Evolutionary conservation across 1,139 yeast species (phyloP).

Genomic region (Petasospora fabianii): DNA sequence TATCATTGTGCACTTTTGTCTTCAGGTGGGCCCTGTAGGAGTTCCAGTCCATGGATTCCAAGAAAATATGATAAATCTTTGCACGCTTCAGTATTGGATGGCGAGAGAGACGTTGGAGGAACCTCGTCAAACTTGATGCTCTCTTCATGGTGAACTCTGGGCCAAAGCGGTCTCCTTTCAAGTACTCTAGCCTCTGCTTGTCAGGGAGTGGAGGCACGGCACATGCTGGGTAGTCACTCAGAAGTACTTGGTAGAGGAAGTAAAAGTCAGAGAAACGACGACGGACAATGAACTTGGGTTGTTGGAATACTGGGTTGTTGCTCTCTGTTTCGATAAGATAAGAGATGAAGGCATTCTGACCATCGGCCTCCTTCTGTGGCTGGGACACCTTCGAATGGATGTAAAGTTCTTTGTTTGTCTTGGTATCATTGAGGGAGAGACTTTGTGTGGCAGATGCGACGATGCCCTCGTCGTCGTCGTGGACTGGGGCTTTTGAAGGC

Average conservation of each 20-base stretch:
- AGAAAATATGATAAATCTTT: conserved; percentile 67
- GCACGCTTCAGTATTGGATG: conserved; percentile 74
- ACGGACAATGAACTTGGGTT: conserved; percentile 51
- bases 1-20: conserved; percentile 29
- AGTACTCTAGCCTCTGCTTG: conserved; percentile 83
- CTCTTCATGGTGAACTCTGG: conserved; percentile 78
- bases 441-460: background rate
- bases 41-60: conserved; percentile 82
- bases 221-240: conserved; percentile 77
- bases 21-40: conserved; percentile 66
- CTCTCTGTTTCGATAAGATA: conserved; percentile 68
- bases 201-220: conserved; percentile 94
- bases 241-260: conserved; percentile 67
- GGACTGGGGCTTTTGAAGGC: conserved; percentile 1
- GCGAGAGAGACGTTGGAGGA: conserved; percentile 63
- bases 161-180: conserved; percentile 91
- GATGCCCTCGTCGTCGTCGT: background rate
- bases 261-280: conserved; percentile 83
- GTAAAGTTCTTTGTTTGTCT: conserved; percentile 13
- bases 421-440: conserved; percentile 5
- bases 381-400: conserved; percentile 21
- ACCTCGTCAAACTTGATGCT: conserved; percentile 78
- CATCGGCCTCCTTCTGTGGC: conserved; percentile 80
- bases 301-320: conserved; percentile 42
- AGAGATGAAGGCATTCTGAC: conserved; percentile 77